These are phyloP conservation scores for Sorghum bicolor DNA, from an alignment of 176 grass and related monocot genomes.

Conservation along the genomic window DNA sequence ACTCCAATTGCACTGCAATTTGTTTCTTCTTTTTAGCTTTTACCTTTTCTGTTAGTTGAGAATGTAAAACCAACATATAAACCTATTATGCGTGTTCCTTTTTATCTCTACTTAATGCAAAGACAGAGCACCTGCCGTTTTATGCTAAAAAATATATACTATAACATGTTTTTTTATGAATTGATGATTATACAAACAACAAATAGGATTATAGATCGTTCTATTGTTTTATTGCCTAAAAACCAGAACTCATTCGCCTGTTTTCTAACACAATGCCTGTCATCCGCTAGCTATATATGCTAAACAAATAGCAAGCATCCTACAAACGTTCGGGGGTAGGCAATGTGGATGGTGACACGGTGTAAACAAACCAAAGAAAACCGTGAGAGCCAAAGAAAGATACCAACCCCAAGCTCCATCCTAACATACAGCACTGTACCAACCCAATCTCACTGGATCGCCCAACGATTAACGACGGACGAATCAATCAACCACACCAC, in stretches of 20 bases:
- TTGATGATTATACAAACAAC: neutral
- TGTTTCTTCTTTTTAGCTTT: too few relatives aligned
- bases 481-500: neutral
- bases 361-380: slow-evolving; percentile 21
- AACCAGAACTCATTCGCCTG: neutral
- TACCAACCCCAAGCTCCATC: neutral
- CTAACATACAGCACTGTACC: neutral
- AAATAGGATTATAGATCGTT: neutral
- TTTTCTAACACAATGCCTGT: neutral
- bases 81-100: too few relatives aligned
- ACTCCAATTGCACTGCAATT: too few relatives aligned
- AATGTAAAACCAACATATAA: too few relatives aligned
- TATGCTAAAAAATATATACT: too few relatives aligned
- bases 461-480: neutral
- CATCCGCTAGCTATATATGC: neutral
- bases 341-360: slow-evolving; percentile 10
- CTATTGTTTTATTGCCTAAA: neutral
- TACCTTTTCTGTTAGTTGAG: too few relatives aligned
- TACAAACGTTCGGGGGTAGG: neutral
- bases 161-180: neutral
- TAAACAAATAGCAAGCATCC: neutral
- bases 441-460: neutral
- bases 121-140: too few relatives aligned
- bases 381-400: neutral
- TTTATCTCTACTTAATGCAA: too few relatives aligned